These are phyloP conservation scores for Citrullus amarus DNA, from an alignment of 306 rosid genomes.

Conservation along the genomic window DNA sequence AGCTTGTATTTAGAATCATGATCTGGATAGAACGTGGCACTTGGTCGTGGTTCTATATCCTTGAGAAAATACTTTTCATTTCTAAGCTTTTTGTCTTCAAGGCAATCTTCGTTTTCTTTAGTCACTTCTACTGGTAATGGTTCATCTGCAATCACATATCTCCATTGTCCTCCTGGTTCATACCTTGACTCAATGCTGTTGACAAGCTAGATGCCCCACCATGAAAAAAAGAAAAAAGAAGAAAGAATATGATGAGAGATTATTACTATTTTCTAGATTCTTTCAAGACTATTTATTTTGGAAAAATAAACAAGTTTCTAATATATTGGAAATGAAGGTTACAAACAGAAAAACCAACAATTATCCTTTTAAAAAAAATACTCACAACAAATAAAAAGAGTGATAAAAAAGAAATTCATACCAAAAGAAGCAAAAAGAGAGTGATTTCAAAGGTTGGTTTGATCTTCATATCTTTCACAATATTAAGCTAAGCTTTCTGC, in stretches of 20 bases:
- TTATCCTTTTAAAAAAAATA: too few relatives aligned
- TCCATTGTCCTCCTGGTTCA: background rate
- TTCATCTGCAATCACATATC: background rate
- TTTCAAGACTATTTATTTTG: too few relatives aligned
- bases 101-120: background rate
- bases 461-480: background rate
- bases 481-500: background rate
- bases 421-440: background rate
- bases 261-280: too few relatives aligned
- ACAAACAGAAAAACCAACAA: too few relatives aligned
- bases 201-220: background rate
- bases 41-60: background rate
- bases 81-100: background rate
- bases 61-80: background rate
- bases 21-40: background rate
- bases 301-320: too few relatives aligned
- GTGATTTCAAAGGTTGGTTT: background rate
- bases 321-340: too few relatives aligned
- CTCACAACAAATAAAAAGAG: too few relatives aligned
- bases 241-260: too few relatives aligned
- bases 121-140: background rate
- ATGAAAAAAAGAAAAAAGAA: background rate
- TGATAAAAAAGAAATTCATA: too few relatives aligned
- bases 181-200: background rate
- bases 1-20: too few relatives aligned